These are phyloP conservation scores for Chytridiales sp. DNA, from an alignment of 371 early-diverging fungal genomes.

Conservation along the genomic window DNA sequence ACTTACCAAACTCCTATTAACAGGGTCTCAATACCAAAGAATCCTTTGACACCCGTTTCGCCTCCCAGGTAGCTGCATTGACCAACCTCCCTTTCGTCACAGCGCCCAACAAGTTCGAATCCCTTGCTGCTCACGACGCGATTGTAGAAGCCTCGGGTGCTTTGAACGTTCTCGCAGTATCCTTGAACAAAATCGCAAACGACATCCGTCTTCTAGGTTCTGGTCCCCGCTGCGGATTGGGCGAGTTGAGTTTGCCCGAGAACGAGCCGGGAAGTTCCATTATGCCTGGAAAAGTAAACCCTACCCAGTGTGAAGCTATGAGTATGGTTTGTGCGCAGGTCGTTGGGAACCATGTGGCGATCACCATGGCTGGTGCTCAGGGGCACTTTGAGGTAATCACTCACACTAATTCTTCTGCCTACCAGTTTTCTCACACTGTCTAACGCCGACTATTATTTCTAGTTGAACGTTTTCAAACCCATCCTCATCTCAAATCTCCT, in stretches of 20 bases:
- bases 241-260: conserved; percentile 90
- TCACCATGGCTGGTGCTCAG: conserved; percentile 85
- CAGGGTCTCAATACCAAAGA: conserved; percentile 85
- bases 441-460: conserved; percentile 3
- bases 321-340: conserved; percentile 98
- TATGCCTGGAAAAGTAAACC: conserved; percentile 97
- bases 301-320: conserved; percentile 96
- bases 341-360: conserved; percentile 92
- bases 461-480: conserved; percentile 97
- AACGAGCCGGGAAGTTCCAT: conserved; percentile 98
- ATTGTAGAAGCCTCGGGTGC: conserved; percentile 93
- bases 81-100: conserved; percentile 82
- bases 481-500: conserved; percentile 92
- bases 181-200: conserved; percentile 97
- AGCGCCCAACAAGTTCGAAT: conserved; percentile 97
- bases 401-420: conserved; percentile 2
- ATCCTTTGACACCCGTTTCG: conserved; percentile 86
- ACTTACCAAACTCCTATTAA: not conserved
- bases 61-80: conserved; percentile 70
- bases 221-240: conserved; percentile 95
- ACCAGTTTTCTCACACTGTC: not conserved
- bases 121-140: conserved; percentile 94
- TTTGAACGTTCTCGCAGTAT: conserved; percentile 87
- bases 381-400: conserved; percentile 86
- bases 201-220: conserved; percentile 89